Percentiles rank a stretch among this genome's conserved stretches.
Evolutionary conservation across 371 early-diverging fungal species (phyloP).

Genomic region (Sporodiniella umbellata): DNA sequence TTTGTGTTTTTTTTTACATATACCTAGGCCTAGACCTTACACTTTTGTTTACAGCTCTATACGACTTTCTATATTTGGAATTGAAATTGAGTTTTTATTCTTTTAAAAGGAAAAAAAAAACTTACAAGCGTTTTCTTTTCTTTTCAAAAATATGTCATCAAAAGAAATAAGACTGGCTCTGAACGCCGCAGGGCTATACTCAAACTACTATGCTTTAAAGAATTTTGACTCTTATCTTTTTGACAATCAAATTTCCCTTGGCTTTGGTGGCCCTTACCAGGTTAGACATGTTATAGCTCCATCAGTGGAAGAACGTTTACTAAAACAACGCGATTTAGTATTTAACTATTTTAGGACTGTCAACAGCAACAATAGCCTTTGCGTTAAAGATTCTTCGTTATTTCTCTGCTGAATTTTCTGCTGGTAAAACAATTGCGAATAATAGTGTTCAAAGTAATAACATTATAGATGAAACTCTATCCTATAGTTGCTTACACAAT

Average conservation of each 20-base stretch:
- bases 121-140: slow-evolving; percentile 1
- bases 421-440: too few relatives aligned
- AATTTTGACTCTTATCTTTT: slow-evolving; percentile 25
- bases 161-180: slow-evolving; percentile 15
- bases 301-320: neutral
- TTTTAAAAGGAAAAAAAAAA: too few relatives aligned
- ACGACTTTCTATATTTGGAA: too few relatives aligned
- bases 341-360: slow-evolving; percentile 14
- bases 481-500: slow-evolving; percentile 20
- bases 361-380: slow-evolving; percentile 16
- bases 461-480: too few relatives aligned
- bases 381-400: slow-evolving; percentile 13
- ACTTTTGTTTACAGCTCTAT: too few relatives aligned
- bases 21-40: too few relatives aligned
- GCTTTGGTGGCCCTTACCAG: slow-evolving; percentile 47
- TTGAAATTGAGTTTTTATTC: neutral
- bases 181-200: slow-evolving; percentile 25
- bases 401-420: slow-evolving; percentile 14
- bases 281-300: slow-evolving; percentile 5
- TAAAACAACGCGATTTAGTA: slow-evolving; percentile 3
- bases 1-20: too few relatives aligned
- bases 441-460: too few relatives aligned
- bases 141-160: slow-evolving; percentile 5
- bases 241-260: slow-evolving; percentile 35
- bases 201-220: slow-evolving; percentile 28